These are phyloP conservation scores for Starmerella geochares DNA, from an alignment of 805 yeast species.

Conservation along the genomic window DNA sequence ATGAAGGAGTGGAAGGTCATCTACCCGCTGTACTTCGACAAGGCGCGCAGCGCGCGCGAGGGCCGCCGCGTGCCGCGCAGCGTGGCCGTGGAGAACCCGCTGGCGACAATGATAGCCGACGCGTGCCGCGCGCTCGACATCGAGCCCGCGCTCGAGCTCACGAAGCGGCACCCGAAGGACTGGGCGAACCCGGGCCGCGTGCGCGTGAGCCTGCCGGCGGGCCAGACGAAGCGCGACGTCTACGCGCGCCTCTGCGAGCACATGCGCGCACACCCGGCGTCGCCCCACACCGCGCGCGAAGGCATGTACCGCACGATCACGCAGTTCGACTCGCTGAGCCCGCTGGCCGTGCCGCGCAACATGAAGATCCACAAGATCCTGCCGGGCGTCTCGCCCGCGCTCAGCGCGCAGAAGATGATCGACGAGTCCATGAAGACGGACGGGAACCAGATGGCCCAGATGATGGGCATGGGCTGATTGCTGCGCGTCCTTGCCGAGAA, in stretches of 20 bases:
- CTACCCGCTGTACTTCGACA: conserved; percentile 91
- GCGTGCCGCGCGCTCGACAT: conserved; percentile 42
- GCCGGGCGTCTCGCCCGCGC: conserved; percentile 73
- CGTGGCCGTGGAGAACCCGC: conserved; percentile 74
- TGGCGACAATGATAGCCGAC: conserved; percentile 72
- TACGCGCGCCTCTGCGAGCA: conserved; percentile 51
- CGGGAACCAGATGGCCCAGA: conserved; percentile 18
- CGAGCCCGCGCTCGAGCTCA: conserved; percentile 40
- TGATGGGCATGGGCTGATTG: conserved; percentile 17
- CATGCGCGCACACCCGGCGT: conserved; percentile 59
- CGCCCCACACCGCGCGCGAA: conserved; percentile 43
- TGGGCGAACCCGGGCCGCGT: conserved; percentile 97
- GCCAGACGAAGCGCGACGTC: conserved; percentile 52
- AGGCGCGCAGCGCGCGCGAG: conserved; percentile 56
- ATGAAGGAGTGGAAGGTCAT: conserved; percentile 60
- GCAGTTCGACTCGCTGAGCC: conserved; percentile 33
- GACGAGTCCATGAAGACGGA: conserved; percentile 29
- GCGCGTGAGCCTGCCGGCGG: conserved; percentile 47
- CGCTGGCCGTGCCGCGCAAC: conserved; percentile 70
- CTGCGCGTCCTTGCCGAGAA: no score
- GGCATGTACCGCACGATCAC: conserved; percentile 23
- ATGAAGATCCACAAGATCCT: conserved; percentile 76
- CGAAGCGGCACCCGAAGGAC: conserved; percentile 89
- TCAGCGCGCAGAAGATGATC: conserved; percentile 76
- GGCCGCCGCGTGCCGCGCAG: conserved; percentile 70